Percentiles rank a stretch among this genome's conserved stretches.
Conservation (phyloP, 2,329 filamentous ascomycete genomes). For the Penicillium occitanis region DNA sequence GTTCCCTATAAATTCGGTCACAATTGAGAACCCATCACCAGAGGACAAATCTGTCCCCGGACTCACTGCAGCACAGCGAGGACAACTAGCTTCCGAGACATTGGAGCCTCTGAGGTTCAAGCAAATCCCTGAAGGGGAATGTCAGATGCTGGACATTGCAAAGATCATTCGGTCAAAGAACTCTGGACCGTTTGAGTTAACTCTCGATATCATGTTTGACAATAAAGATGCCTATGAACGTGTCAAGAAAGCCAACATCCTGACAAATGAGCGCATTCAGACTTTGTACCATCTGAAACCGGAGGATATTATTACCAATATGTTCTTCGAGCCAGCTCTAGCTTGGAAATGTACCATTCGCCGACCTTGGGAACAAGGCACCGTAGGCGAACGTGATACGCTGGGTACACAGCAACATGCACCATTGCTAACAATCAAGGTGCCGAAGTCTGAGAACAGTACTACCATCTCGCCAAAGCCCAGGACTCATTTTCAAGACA, state of each 20-base stretch:
- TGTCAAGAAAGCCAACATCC: neutral
- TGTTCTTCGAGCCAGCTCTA: conserved; percentile 10
- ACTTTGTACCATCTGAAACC: neutral
- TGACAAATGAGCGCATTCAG: conserved; percentile 1
- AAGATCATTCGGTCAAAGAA: conserved; percentile 11
- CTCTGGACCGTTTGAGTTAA: conserved; percentile 8
- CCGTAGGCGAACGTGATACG: conserved; percentile 3
- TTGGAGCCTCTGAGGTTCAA: neutral
- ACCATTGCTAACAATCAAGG: neutral
- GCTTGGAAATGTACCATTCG: conserved; percentile 11
- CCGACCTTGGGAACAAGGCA: neutral
- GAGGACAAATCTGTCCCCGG: neutral
- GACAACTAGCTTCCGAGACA: neutral
- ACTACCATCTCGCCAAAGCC: neutral
- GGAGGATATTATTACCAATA: conserved; percentile 28
- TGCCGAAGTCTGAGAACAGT: neutral
- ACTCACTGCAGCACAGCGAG: neutral
- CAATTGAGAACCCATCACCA: neutral
- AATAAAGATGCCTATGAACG: neutral
- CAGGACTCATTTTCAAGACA: neutral
- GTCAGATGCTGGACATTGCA: conserved; percentile 22
- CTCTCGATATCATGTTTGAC: conserved; percentile 16
- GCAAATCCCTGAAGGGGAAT: neutral
- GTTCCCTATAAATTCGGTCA: neutral
- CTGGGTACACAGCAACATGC: conserved; percentile 13